Evolutionary conservation across 1,139 yeast genomes (phyloP), one percentile per base, ranked within the genome.

Genomic region (Hemisphaericaspora xylofermentans): DNA sequence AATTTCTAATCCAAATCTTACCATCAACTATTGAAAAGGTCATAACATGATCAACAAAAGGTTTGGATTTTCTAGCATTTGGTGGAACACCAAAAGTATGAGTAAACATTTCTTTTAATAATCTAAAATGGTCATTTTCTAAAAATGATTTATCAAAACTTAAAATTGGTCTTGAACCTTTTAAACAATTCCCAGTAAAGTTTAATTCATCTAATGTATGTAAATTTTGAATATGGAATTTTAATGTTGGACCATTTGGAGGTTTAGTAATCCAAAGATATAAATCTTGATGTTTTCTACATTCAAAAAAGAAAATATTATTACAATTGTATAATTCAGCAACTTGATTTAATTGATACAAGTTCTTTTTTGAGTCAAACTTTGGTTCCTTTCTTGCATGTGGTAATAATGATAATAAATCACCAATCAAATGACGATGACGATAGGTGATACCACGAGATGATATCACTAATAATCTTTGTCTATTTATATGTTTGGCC

Each of bases 261-360:
- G 98, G 95, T 67, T 93, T 91, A 32, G 96, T 78, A 51, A 93
- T 66, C 97, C 98, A 93, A 63, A 93, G 66, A 64, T 94, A 93
- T 59, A 93, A 79, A 68, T 93, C 99, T 65, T 84, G 88, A 66
- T 93, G 98, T 68, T 94, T 93, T 71, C 98, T 83, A 44, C 96
- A 91, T 66, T 93, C 99, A 59, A 94, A 94, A 63, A 87, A 93
- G 64, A 89, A 73, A 52, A 94, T 80, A 61, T 93, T 93, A 70
- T 93, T 94, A 76, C 99, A 94, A 74, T 93, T 93, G 77, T 93
- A 89, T 50, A 94, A 74, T 60, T 94, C 98, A 3, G 98, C 98
- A 49, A 91, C 87, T 68, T 93, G 98, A 58, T 93, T 93, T 50
- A 93, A 75, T 63, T 88, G 95, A 60, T 80, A 79, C 50, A 93